Conservation (phyloP, 2,329 filamentous ascomycete species). For the Trichoderma atrobrunneum region DNA sequence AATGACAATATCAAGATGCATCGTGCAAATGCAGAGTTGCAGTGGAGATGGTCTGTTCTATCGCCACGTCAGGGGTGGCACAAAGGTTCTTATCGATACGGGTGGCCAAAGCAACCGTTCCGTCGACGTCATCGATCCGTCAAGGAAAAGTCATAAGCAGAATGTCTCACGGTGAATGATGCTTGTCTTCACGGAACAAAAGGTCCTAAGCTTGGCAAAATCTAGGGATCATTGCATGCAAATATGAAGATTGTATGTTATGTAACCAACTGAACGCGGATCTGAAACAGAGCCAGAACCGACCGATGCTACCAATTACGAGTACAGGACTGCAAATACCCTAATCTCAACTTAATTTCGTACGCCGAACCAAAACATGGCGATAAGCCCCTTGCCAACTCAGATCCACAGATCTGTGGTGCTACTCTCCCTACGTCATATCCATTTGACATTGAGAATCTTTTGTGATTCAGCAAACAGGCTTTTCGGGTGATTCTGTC, state of each 20-base stretch:
- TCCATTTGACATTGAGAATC: background rate
- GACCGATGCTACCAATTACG: background rate
- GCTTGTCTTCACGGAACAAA: slow-evolving; percentile 19
- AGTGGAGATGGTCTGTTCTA: background rate
- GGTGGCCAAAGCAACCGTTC: background rate
- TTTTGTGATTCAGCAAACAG: slow-evolving; percentile 1
- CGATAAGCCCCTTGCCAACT: background rate
- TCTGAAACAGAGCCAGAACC: background rate
- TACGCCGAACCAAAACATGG: background rate
- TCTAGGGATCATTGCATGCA: background rate
- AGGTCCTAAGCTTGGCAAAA: slow-evolving; percentile 15
- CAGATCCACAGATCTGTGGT: background rate
- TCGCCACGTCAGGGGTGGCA: background rate
- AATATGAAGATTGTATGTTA: background rate
- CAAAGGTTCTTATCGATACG: slow-evolving; percentile 23
- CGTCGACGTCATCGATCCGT: slow-evolving; percentile 16
- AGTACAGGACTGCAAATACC: background rate
- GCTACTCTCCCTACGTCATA: slow-evolving; percentile 9
- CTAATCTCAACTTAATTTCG: background rate
- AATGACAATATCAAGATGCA: background rate
- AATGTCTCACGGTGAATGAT: background rate
- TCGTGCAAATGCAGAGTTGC: background rate
- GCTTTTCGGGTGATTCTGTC: background rate
- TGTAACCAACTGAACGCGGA: background rate
- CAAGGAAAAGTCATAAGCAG: slow-evolving; percentile 1